Evolutionary conservation across 768 basidiomycete species (phyloP).

Genomic region (Leucogyrophana mollusca): DNA sequence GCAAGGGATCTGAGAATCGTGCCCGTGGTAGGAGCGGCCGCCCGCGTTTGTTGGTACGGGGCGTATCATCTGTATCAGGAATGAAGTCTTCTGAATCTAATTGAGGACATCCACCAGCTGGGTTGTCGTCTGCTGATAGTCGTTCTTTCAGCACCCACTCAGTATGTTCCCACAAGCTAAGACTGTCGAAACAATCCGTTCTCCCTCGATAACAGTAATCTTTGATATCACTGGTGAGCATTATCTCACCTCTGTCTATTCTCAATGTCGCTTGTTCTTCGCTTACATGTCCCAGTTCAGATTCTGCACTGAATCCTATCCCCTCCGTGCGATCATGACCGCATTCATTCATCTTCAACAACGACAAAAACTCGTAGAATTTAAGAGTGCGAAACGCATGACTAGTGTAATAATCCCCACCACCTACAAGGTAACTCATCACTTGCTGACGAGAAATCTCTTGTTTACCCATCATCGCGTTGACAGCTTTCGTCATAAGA

Average conservation of each 20-base stretch:
- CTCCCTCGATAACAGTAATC: slow-evolving; percentile 1
- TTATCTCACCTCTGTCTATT: background rate
- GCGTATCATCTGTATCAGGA: too few species aligned
- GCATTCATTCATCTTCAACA: too few species aligned
- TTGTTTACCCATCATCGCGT: slow-evolving; percentile 18
- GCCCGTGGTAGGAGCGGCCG: too few species aligned
- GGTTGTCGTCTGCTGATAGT: too few species aligned
- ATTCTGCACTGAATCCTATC: background rate
- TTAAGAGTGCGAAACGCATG: too few species aligned
- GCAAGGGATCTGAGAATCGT: background rate
- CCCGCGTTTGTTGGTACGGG: too few species aligned
- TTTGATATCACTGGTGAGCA: background rate
- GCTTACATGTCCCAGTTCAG: background rate
- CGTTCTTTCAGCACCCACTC: background rate
- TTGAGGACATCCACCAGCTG: too few species aligned
- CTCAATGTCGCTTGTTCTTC: background rate
- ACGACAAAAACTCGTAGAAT: too few species aligned
- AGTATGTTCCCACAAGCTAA: slow-evolving; percentile 5
- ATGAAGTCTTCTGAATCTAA: too few species aligned
- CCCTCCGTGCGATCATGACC: too few species aligned
- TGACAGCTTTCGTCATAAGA: slow-evolving; percentile 6
- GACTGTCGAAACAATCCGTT: background rate
- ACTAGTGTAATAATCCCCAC: slow-evolving; percentile 18
- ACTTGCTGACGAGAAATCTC: slow-evolving; percentile 31
- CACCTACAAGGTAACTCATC: slow-evolving; percentile 23